A percentile compares a stretch with the other conserved stretches of the same genome.
These are phyloP conservation scores for Malus fusca DNA, from an alignment of 306 rosid species.

Conservation along the genomic window DNA sequence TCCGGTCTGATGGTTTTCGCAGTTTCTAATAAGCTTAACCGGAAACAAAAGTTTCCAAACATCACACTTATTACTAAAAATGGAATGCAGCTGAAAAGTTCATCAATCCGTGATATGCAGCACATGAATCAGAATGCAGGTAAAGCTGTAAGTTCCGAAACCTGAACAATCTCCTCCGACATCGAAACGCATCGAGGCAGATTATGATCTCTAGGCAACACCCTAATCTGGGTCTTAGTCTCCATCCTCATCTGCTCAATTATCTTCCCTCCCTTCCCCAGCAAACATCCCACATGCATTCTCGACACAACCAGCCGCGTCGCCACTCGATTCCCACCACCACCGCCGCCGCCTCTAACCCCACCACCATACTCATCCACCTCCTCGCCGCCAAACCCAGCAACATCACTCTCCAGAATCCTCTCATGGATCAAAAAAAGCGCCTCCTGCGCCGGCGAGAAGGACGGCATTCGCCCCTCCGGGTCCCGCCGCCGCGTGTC, in stretches of 20 bases:
- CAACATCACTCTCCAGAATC: slow-evolving; percentile 70
- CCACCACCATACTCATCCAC: slow-evolving; percentile 46
- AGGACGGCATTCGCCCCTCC: slow-evolving; percentile 84
- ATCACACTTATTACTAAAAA: not conserved
- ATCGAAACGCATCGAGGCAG: slow-evolving; percentile 92
- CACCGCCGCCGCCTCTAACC: slow-evolving; percentile 29
- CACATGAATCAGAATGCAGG: slow-evolving; percentile 18
- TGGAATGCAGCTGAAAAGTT: not conserved
- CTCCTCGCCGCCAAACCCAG: slow-evolving; percentile 55
- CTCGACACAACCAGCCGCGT: slow-evolving; percentile 89
- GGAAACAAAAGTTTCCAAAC: not conserved
- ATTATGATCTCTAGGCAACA: slow-evolving; percentile 88
- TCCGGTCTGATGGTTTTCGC: slow-evolving; percentile 3
- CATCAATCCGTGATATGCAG: slow-evolving; percentile 30
- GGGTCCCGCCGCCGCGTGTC: slow-evolving; percentile 98
- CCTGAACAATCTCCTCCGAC: slow-evolving; percentile 99
- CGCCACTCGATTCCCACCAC: slow-evolving; percentile 51
- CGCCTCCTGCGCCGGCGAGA: slow-evolving; percentile 98
- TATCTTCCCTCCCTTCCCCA: slow-evolving; percentile 97
- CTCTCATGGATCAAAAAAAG: slow-evolving; percentile 75
- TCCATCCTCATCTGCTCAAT: slow-evolving; percentile 99
- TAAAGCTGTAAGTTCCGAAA: slow-evolving; percentile 27
- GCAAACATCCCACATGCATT: slow-evolving; percentile 94
- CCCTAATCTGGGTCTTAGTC: slow-evolving; percentile 93
- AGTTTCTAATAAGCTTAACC: slow-evolving; percentile 11